These are phyloP conservation scores for Kodamaea neixiangensis DNA, from an alignment of 805 yeast genomes.

Conservation along the genomic window DNA sequence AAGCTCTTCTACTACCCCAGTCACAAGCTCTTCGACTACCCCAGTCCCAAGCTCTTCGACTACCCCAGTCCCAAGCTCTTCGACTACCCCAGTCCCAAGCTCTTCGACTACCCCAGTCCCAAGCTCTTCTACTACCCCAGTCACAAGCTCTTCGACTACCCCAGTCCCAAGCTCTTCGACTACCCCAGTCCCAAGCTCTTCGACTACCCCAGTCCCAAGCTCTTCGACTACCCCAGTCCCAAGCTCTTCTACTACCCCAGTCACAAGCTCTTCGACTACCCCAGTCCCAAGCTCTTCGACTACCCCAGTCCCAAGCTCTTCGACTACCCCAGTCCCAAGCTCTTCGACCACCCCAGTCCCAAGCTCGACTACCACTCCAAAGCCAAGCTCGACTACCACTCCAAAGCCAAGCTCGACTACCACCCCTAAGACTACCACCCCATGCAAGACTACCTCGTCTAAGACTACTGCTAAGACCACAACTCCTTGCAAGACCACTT, in stretches of 20 bases:
- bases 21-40: background rate
- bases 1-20: background rate
- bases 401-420: background rate
- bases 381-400: background rate
- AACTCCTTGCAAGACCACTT: background rate
- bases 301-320: too few relatives aligned
- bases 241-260: background rate
- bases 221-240: background rate
- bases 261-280: background rate
- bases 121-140: background rate
- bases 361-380: background rate
- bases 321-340: background rate
- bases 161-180: background rate
- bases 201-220: background rate
- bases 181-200: background rate
- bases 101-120: background rate
- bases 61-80: background rate
- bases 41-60: background rate
- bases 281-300: background rate
- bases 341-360: background rate
- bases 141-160: background rate
- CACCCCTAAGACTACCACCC: background rate
- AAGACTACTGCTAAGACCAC: slow-evolving; percentile 3
- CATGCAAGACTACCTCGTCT: background rate
- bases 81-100: background rate